phyloP scores from a whole-genome alignment of 2,329 filamentous ascomycete species.

The Fonsecaea monophora region DNA sequence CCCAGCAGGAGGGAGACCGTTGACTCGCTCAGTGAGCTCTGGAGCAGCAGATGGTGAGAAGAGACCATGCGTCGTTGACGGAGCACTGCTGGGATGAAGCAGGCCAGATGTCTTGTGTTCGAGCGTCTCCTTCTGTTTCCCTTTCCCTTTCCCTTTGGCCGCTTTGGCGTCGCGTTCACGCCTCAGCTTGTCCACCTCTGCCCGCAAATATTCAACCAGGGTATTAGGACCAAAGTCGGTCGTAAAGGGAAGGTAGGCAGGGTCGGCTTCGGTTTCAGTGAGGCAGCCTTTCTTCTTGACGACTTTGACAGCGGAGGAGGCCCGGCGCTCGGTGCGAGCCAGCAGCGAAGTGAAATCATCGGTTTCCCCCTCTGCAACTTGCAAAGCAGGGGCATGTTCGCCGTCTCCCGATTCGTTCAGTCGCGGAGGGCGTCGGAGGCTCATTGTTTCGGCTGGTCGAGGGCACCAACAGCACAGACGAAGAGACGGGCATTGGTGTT shows the following conservation, averaged over 20 bases:
- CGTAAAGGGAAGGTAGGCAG: conserved; percentile 12
- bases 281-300: not conserved
- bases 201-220: conserved; percentile 30
- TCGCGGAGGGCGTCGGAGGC: conserved; percentile 25
- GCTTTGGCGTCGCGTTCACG: not conserved
- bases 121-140: conserved; percentile 10
- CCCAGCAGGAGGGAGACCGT: not conserved
- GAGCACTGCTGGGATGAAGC: not conserved
- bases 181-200: conserved; percentile 26
- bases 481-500: not conserved
- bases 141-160: conserved; percentile 25
- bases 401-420: conserved; percentile 9
- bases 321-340: not conserved
- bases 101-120: not conserved
- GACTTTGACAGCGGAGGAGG: not conserved
- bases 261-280: not conserved
- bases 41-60: not conserved
- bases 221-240: conserved; percentile 37
- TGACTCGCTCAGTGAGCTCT: not conserved
- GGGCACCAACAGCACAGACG: not conserved
- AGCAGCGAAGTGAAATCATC: not conserved
- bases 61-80: not conserved
- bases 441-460: conserved; percentile 19
- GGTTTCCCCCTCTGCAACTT: not conserved
- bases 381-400: not conserved